A percentile compares a stretch with the other conserved stretches of the same genome.
These are phyloP conservation scores for Metschnikowia vanudenii DNA, from an alignment of 805 yeast genomes.

Conservation along the genomic window DNA sequence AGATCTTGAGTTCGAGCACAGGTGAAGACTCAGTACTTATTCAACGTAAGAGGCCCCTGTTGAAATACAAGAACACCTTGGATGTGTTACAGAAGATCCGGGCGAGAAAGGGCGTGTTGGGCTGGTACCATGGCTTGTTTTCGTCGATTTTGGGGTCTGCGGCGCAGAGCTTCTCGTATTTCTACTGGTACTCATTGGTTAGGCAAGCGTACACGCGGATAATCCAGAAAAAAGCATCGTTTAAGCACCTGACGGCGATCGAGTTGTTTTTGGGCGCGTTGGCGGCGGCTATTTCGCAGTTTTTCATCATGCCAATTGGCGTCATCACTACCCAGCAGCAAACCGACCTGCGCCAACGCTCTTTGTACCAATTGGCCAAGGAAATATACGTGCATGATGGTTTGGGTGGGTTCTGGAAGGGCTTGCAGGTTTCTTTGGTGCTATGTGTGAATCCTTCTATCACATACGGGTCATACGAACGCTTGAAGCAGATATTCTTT, in stretches of 20 bases:
- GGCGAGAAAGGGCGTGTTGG: conserved; percentile 57
- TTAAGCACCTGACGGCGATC: conserved; percentile 52
- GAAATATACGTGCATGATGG: conserved; percentile 65
- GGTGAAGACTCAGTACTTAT: conserved; percentile 20
- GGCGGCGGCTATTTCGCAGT: conserved; percentile 80
- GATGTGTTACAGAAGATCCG: conserved; percentile 65
- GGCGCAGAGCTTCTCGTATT: conserved; percentile 76
- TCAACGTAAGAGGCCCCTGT: conserved; percentile 23
- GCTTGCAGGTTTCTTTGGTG: conserved; percentile 75
- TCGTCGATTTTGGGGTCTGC: conserved; percentile 71
- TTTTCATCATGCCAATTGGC: conserved; percentile 78
- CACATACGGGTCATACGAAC: conserved; percentile 78
- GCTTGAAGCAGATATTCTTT: conserved; percentile 55
- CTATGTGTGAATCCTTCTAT: conserved; percentile 82
- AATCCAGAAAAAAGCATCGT: conserved; percentile 34
- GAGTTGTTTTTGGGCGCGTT: conserved; percentile 74
- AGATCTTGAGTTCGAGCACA: conserved; percentile 14
- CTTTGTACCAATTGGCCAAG: conserved; percentile 33
- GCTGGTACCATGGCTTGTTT: conserved; percentile 70
- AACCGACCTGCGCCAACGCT: conserved; percentile 44
- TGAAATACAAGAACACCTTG: conserved; percentile 52
- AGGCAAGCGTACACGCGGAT: conserved; percentile 51
- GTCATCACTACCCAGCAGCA: conserved; percentile 66
- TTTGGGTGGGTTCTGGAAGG: conserved; percentile 73
- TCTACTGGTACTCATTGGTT: conserved; percentile 81